Base-by-base conservation (phyloP, 2,329 filamentous ascomycete species). In the Trichoderma citrinoviride region DNA sequence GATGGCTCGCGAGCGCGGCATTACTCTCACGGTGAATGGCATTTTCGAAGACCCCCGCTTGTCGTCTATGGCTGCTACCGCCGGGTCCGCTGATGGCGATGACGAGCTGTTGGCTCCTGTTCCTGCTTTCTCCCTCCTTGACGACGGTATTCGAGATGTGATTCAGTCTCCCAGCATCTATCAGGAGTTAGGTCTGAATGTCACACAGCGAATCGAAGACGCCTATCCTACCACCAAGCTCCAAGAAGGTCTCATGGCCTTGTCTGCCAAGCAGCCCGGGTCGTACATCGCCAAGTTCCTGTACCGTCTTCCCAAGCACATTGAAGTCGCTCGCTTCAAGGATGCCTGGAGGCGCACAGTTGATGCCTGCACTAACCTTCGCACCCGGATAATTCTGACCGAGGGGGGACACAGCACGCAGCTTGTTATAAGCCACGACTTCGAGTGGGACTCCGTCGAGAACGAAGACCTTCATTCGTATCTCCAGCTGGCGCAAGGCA, bases 211-310 rank as follows among this genome's bases (percentile, higher is more conserved):
- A 3, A 66, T 71, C 5, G 61, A 69, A 14, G 69, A 71, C 43
- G 55, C 70, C 10, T 70, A 68, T 10, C 69, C 68, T 5, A 63
- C 68, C 17, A 70, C 65, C 2, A 65, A 69, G n/a, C 62, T 71
- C 27, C 69, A 70, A 15, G 65, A 66, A 10, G 69, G 69, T 10
- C 63, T 70, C 12, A 70, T 71, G 67, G 73, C 75, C 0, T 67
- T 77, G 1, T 71, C 76, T 3, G 69, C 68, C 33, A 71, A 72
- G 43, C 69, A 73, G 10, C 47, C 67, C 3, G 76, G 74, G 1
- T 73, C 73, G 0, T 79, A 80, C 50, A 70, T 78, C 8, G 72
- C 74, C 1, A 70, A 72, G 57, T 69, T 71, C 7, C 69, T 69
- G 14, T 66, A 72, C 37, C 60, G 62, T 27, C 68, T 75, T 1